These are phyloP conservation scores for Tympanopsis confertula DNA, from an alignment of 2,329 filamentous ascomycete genomes.

Conservation along the genomic window DNA sequence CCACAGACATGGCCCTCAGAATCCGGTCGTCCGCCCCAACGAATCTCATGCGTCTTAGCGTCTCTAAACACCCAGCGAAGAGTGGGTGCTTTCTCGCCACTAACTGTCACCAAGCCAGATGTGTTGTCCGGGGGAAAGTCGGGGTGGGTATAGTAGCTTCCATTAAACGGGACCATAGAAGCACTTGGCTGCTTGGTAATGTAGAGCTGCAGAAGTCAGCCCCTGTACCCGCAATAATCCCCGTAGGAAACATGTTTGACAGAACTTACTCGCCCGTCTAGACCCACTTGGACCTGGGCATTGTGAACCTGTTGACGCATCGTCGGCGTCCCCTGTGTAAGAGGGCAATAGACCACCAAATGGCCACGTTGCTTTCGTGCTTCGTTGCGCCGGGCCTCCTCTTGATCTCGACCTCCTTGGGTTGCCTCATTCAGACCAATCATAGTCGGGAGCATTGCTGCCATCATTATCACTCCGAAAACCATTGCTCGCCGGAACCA, in stretches of 20 bases:
- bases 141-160: constrained; percentile 11
- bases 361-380: constrained; percentile 10
- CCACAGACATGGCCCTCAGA: constrained; percentile 11
- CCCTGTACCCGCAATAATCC: too few relatives aligned
- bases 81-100: constrained; percentile 9
- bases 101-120: constrained; percentile 12
- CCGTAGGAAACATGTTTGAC: too few relatives aligned
- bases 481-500: too few relatives aligned
- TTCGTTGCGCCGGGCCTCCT: constrained; percentile 8
- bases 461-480: constrained; percentile 6
- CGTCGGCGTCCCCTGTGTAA: neutral
- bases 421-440: constrained; percentile 12
- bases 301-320: neutral
- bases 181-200: constrained; percentile 1
- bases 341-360: constrained; percentile 8
- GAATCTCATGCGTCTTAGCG: constrained; percentile 11
- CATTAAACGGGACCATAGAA: constrained; percentile 10
- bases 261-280: neutral
- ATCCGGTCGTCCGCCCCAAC: constrained; percentile 11
- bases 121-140: constrained; percentile 11
- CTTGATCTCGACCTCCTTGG: constrained; percentile 9
- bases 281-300: neutral
- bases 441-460: constrained; percentile 13
- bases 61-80: constrained; percentile 13
- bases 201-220: too few relatives aligned